A percentile compares a stretch with the other conserved stretches of the same genome.
These are phyloP conservation scores for Brassica cretica DNA, from an alignment of 345 rosid species.

Conservation along the genomic window DNA sequence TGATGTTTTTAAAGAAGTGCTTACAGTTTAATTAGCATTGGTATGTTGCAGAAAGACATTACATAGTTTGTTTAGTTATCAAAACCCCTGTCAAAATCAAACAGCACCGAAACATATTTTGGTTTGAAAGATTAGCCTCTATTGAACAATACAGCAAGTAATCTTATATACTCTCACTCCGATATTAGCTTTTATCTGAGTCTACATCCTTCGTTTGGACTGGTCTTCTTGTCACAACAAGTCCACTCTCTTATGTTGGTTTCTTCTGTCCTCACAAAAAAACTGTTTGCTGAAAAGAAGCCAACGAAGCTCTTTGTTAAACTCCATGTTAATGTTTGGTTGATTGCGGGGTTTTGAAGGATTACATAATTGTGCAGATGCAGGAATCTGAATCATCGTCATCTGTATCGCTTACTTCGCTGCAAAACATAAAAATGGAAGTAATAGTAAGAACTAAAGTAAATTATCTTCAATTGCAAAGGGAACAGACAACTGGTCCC, in stretches of 20 bases:
- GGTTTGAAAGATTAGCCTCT: neutral
- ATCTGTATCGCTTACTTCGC: slow-evolving; percentile 80
- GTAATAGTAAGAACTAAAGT: neutral
- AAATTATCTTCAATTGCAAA: slow-evolving; percentile 5
- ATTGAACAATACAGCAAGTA: neutral
- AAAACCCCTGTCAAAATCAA: neutral
- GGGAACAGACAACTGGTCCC: neutral
- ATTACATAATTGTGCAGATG: slow-evolving; percentile 85
- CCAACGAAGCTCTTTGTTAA: slow-evolving; percentile 31
- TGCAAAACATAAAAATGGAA: slow-evolving; percentile 42
- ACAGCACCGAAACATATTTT: neutral
- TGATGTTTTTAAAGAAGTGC: neutral
- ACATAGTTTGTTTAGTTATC: neutral
- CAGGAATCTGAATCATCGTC: slow-evolving; percentile 84
- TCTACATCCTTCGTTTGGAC: neutral
- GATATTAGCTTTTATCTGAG: neutral
- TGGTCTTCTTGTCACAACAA: neutral
- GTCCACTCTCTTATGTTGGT: slow-evolving; percentile 24
- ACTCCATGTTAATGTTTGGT: slow-evolving; percentile 37
- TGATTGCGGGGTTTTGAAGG: slow-evolving; percentile 6
- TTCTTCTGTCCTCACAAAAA: slow-evolving; percentile 25
- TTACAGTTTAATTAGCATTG: too few species aligned
- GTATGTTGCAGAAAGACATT: neutral
- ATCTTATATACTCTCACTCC: neutral
- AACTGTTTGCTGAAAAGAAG: slow-evolving; percentile 28